phyloP scores from a whole-genome alignment of 257 asterid genomes.

The Ligustrum vulgare region DNA sequence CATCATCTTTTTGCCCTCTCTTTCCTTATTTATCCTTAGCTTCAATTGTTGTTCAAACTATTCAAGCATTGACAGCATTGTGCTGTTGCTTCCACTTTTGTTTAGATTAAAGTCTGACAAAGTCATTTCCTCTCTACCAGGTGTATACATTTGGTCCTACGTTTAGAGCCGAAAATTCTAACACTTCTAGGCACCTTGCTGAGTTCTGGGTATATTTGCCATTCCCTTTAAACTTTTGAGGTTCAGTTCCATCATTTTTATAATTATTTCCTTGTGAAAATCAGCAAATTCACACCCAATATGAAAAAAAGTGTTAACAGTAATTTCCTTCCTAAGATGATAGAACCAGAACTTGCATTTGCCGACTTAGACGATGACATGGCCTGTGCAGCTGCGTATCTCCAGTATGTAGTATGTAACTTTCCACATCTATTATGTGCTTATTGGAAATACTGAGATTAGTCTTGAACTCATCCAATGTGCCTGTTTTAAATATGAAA shows the following conservation, averaged over 20 bases:
- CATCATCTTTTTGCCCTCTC: constrained; percentile 2
- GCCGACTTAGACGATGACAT: constrained; percentile 98
- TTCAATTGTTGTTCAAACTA: constrained; percentile 17
- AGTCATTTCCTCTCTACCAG: constrained; percentile 41
- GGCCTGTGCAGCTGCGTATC: constrained; percentile 99
- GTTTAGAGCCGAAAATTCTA: constrained; percentile 96
- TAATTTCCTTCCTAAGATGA: constrained; percentile 66
- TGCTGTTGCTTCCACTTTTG: background rate
- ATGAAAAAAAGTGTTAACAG: constrained; percentile 22
- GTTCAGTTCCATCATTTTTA: constrained; percentile 14
- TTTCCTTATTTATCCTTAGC: background rate
- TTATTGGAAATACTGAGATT: background rate
- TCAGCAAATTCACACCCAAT: constrained; percentile 12
- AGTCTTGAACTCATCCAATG: background rate
- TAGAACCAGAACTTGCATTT: constrained; percentile 97
- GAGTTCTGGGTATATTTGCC: constrained; percentile 79
- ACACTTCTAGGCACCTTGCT: constrained; percentile 94
- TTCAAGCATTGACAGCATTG: background rate
- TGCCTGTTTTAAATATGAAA: constrained; percentile 26
- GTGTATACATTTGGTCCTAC: constrained; percentile 99
- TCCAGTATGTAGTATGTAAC: constrained; percentile 99
- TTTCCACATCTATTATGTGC: constrained; percentile 41
- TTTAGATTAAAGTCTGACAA: constrained; percentile 20
- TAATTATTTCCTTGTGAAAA: background rate
- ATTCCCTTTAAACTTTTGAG: constrained; percentile 3